Conservation (phyloP, 257 asterid genomes). For the Fraxinus quadrangulata region DNA sequence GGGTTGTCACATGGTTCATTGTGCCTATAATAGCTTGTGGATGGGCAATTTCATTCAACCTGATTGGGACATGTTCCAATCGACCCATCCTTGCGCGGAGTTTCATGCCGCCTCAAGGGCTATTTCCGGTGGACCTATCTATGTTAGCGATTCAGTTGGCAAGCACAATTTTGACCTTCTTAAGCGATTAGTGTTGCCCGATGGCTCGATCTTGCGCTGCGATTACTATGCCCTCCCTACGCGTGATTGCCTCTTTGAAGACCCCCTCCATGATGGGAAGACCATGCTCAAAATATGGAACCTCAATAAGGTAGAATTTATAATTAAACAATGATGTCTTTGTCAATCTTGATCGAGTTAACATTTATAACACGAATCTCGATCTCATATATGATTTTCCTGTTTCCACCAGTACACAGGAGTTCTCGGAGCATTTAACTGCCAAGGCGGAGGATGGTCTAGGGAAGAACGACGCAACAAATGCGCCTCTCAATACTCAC, state of each 20-base stretch:
- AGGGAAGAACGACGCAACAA: constrained; percentile 70
- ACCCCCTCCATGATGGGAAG: constrained; percentile 81
- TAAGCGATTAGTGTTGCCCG: constrained; percentile 66
- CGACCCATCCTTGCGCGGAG: constrained; percentile 88
- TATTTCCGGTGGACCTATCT: constrained; percentile 92
- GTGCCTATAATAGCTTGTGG: constrained; percentile 55
- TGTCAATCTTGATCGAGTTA: no score
- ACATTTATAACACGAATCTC: neutral
- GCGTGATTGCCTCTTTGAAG: constrained; percentile 83
- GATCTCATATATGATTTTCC: neutral
- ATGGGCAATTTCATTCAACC: constrained; percentile 98
- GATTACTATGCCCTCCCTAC: constrained; percentile 76
- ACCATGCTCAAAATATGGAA: constrained; percentile 94
- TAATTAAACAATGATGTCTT: no score
- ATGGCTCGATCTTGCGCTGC: constrained; percentile 77
- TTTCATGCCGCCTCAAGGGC: constrained; percentile 95
- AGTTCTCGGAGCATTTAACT: constrained; percentile 83
- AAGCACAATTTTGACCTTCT: constrained; percentile 75
- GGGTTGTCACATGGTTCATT: no score
- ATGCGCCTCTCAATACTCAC: constrained; percentile 71
- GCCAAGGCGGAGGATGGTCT: constrained; percentile 98
- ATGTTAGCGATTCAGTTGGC: constrained; percentile 76
- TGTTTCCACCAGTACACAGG: constrained; percentile 62
- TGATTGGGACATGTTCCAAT: constrained; percentile 99
- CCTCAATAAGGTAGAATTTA: constrained; percentile 63